Conservation (phyloP, 2,329 filamentous ascomycete species). For the Fusarium sp. region DNA sequence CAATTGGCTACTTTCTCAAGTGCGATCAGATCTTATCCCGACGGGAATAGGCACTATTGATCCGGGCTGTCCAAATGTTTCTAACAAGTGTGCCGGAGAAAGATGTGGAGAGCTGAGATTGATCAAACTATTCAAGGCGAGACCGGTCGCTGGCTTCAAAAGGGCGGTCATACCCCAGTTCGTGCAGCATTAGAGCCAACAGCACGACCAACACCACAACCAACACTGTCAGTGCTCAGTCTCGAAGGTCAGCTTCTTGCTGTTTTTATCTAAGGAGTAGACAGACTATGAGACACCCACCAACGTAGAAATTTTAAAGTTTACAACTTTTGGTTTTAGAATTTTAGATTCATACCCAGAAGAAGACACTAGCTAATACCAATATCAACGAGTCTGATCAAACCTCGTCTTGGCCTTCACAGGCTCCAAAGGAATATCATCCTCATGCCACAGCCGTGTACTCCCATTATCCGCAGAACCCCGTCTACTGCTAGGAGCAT, state of each 20-base stretch:
- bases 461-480: not conserved
- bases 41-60: not conserved
- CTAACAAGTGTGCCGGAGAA: not conserved
- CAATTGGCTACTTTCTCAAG: not conserved
- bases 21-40: not conserved
- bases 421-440: conserved; percentile 2
- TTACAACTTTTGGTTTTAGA: too few relatives aligned
- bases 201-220: not conserved
- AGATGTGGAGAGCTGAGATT: not conserved
- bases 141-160: not conserved
- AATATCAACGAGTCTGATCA: not conserved
- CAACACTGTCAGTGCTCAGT: not conserved
- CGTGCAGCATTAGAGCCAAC: not conserved
- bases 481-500: not conserved
- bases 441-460: not conserved
- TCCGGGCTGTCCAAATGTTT: not conserved
- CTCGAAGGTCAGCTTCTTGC: too few relatives aligned
- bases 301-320: too few relatives aligned
- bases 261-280: too few relatives aligned
- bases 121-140: not conserved
- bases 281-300: too few relatives aligned
- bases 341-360: too few relatives aligned
- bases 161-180: not conserved
- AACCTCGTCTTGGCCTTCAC: conserved; percentile 1
- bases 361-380: too few relatives aligned